Base-by-base conservation (phyloP, 331 rosid species). In the Stylosanthes scabra region DNA sequence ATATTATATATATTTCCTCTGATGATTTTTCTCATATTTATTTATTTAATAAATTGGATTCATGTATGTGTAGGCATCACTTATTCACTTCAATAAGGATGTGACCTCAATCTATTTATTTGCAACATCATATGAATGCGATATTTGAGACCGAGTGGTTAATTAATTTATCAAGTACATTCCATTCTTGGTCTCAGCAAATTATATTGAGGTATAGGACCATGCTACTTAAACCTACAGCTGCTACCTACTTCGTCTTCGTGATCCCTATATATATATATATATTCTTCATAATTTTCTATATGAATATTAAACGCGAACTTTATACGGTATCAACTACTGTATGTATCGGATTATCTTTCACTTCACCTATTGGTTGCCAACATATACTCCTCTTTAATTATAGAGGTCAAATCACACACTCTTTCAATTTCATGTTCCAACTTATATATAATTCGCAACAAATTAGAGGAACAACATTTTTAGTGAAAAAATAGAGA, bases 361-460 rank as follows among this genome's bases (percentile, higher is more conserved):
- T 37, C 29, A 15, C 14, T 49, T 51, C 31, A 4, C 16, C 20
- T 39, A 40, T 52, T 40, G 78, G 71, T 74, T 62, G 61, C 72
- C 56, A 64, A 29, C 54, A 50, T 59, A 31, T 46, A 39, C 45
- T 59, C 63, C 39, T 76, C 57, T 68, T 61, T 7, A 6, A 20
- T 20, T 20, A 20, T 20, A 28, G 1, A 54, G 58, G 27, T 68
- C 70, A 41, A 37, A 41, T 51, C 13, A 12, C 42, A 50, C 9
- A 60, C 45, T 15, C 72, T 63, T 55, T 70, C 77, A 34, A 70
- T 70, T 70, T 78, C 77, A 63, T n/a, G n/a, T n/a, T n/a, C n/a
- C n/a, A n/a, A n/a, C n/a, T n/a, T n/a, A n/a, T n/a, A n/a, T n/a
- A n/a, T n/a, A n/a, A n/a, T n/a, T n/a, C n/a, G n/a, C n/a, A n/a